Base-by-base conservation (phyloP, 306 rosid genomes). In the Prunus mongolica region DNA sequence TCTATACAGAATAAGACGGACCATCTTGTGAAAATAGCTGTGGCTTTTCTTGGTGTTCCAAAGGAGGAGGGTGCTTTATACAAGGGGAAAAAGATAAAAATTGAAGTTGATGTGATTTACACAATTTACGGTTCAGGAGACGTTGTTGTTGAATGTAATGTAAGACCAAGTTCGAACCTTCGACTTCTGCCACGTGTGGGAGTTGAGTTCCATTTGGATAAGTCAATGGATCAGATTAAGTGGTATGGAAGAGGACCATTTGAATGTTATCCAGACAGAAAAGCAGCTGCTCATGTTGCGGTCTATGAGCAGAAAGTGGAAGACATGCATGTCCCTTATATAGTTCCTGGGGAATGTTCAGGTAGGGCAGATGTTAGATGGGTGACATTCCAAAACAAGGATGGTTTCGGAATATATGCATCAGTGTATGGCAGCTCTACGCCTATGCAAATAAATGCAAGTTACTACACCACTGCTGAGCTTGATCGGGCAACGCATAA, bases 181-280 rank as follows among this genome's bases (percentile, higher is more conserved):
- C 96, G 97, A n/a, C 96, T 97, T 58, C 85, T 95, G 86, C 98
- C 97, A 1, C 97, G 97, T 19, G 92, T 95, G 32, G 98, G 98
- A 79, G 85, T 95, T 7, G 87, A 81, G 69, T 86, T 95, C 73
- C 84, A 84, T 71, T 78, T 92, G 86, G 97, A 88, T 9, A 87
- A 89, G 60, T 84, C 98, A 1, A 12, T 95, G 64, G 90, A 92
- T 82, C 88, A 65, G 80, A 76, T 89, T 20, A 78, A 60, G 46
- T 95, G 98, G 97, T 95, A 92, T 18, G 98, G 98, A 76, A 89
- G 93, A 90, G 98, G 98, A 19, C 98, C 96, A 18, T 90, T 92
- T 52, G 98, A 95, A 84, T 92, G 97, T 66, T 92, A 92, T 83
- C 97, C 97, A 0, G 98, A 92, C 84, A 82, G 98, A 74, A 95